These are phyloP conservation scores for Chondrus crispus DNA, from an alignment of 23 red algal genomes.

Conservation along the genomic window DNA sequence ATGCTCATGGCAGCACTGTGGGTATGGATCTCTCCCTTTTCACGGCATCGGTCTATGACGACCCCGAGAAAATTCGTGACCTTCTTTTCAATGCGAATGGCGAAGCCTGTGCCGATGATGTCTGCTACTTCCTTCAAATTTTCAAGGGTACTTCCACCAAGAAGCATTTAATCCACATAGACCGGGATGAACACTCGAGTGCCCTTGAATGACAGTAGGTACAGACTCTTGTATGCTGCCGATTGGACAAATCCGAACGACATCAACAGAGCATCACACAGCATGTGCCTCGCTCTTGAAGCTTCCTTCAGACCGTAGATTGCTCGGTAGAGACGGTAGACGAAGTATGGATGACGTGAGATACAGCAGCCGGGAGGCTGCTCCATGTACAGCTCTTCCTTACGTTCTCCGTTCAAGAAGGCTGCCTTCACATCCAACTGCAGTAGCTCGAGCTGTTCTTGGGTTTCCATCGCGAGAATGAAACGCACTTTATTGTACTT, in stretches of 20 bases:
- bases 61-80: background rate
- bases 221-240: background rate
- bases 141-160: background rate
- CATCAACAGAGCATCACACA: background rate
- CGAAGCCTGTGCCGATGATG: too few species aligned
- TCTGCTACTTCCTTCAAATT: too few species aligned
- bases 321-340: background rate
- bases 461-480: background rate
- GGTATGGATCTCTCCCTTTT: background rate
- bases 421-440: conserved; percentile 36
- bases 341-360: too few species aligned
- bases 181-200: background rate
- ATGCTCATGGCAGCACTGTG: background rate
- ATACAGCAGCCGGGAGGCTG: background rate
- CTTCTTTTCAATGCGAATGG: background rate
- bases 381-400: conserved; percentile 34
- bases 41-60: background rate
- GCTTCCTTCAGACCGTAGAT: background rate
- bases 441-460: background rate
- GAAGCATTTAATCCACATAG: background rate
- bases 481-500: background rate
- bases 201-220: background rate
- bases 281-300: background rate
- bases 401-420: conserved; percentile 5
- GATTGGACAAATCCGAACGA: background rate